A percentile compares a stretch with the other conserved stretches of the same genome.
These are phyloP conservation scores for Verticillium tricorpus DNA, from an alignment of 2,329 filamentous ascomycete genomes.

Conservation along the genomic window DNA sequence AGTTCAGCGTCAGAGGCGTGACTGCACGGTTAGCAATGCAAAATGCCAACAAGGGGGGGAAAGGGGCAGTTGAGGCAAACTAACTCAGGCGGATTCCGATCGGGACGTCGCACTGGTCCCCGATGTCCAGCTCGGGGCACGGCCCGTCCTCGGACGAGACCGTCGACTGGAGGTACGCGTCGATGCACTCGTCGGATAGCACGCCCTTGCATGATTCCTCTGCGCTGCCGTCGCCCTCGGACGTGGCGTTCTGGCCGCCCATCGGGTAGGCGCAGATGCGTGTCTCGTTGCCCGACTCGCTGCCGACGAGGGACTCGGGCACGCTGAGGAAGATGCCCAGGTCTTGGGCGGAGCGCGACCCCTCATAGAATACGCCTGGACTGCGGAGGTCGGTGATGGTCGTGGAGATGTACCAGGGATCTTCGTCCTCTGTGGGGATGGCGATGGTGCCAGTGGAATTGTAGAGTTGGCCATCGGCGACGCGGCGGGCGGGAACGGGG, in stretches of 20 bases:
- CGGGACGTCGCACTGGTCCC: not conserved
- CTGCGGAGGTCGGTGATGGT: not conserved
- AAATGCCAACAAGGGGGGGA: no score
- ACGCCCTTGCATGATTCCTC: not conserved
- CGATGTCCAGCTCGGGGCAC: not conserved
- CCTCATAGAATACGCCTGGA: not conserved
- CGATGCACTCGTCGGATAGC: not conserved
- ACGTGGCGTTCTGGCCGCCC: not conserved
- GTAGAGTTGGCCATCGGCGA: not conserved
- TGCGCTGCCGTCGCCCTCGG: not conserved
- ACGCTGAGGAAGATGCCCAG: constrained; percentile 1
- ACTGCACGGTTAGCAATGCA: not conserved
- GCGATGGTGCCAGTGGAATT: not conserved
- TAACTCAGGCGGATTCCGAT: not conserved
- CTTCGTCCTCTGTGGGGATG: not conserved
- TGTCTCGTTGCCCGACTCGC: not conserved
- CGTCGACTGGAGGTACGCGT: not conserved
- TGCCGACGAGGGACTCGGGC: not conserved
- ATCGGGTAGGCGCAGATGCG: not conserved
- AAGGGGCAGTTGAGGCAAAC: not conserved
- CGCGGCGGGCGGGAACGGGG: not conserved
- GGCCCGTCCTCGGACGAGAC: not conserved
- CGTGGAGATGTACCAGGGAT: not conserved
- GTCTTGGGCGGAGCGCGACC: not conserved
- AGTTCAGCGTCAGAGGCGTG: not conserved